Base-by-base conservation (phyloP, 176 grass and related monocot species). In the Lolium rigidum region DNA sequence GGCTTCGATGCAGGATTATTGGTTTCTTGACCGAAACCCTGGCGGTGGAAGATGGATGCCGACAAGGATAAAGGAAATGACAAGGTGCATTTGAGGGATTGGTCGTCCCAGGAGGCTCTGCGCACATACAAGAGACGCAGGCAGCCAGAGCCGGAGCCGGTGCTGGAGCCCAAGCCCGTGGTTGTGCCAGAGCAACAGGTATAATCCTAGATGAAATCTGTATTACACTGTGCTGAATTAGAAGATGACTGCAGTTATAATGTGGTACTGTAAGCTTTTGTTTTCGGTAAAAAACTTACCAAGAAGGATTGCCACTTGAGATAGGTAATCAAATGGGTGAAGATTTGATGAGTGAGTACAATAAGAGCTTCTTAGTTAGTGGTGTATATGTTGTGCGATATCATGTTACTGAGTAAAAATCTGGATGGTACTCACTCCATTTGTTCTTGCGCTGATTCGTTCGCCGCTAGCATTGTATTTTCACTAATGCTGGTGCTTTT, bases 71-170 rank as follows among this genome's bases (percentile, higher is more conserved):
- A 85, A 80, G 81, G 71, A 37, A 82, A 85, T 81, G 81, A 38
- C 44, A 63, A 84, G 81, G 71, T 90, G 85, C 88, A 93, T 84
- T 90, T 87, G 63, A 69, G 88, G 72, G 78, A 82, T 77, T 88
- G 88, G 18, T 70, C 70, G 13, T 87, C 75, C 20, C 80, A 81
- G 71, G 81, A 87, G 22, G 25, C 48, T 63, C 52, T 87, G 20
- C 76, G 70, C 61, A 92, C 88, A 58, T 93, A 93, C 88, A 93
- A 93, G 88, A 87, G 91, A 73, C 85, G 85, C 26, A 80, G 80
- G 58, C 65, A 26, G 25, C 57, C 51, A 39, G 59, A 78, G 70
- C 47, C 16, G 0, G 76, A 35, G 26, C 49, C 24, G 2, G 64
- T 16, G 46, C 28, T 57, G 1, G 68, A 87, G 35, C 76, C 85